Conservation (phyloP, 2,329 filamentous ascomycete genomes). For the Rhynchosporium graminicola region DNA sequence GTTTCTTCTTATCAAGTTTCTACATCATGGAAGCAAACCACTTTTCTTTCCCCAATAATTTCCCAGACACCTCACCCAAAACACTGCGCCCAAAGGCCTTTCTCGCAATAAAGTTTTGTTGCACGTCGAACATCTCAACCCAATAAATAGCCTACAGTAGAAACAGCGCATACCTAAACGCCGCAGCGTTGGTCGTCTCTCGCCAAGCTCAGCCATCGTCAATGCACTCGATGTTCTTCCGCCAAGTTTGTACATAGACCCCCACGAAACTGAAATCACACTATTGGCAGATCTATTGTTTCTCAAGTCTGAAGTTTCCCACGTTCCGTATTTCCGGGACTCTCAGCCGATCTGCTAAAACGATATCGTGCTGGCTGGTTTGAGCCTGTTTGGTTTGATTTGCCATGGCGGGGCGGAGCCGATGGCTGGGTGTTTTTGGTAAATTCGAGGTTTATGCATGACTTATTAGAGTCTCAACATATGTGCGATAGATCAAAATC, state of each 20-base stretch:
- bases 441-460: conserved; percentile 5
- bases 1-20: no score
- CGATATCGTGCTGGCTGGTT: neutral
- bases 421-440: neutral
- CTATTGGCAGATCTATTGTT: neutral
- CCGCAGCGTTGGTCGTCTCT: neutral
- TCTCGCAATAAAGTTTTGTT: neutral
- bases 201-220: conserved; percentile 4
- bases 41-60: neutral
- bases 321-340: neutral
- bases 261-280: neutral
- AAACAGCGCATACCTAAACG: neutral
- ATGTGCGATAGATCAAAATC: neutral
- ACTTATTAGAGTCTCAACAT: no score
- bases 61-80: neutral
- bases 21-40: no score
- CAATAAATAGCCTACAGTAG: neutral
- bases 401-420: neutral
- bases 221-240: neutral
- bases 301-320: neutral
- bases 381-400: neutral
- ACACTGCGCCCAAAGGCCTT: no score
- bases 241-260: neutral
- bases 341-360: neutral
- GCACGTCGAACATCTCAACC: neutral